A percentile compares a stretch with the other conserved stretches of the same genome.
These are phyloP conservation scores for Cylindrodendrum hubeiense DNA, from an alignment of 2,329 filamentous ascomycete species.

Conservation along the genomic window DNA sequence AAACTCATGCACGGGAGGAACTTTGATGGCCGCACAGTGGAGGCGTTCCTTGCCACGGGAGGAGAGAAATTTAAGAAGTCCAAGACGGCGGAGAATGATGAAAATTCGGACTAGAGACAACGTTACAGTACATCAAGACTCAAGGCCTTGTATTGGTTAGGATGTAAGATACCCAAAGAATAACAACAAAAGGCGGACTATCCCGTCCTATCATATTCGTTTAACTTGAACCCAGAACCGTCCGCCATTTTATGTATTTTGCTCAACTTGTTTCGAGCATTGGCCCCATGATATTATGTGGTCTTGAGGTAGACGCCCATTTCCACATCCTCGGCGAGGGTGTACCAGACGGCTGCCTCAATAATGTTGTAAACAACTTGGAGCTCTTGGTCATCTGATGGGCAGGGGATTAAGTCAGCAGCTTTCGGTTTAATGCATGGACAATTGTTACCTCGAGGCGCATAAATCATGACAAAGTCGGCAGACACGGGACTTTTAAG, in stretches of 20 bases:
- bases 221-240: neutral
- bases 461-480: constrained; percentile 87
- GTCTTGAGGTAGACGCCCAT: constrained; percentile 41
- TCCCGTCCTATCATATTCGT: neutral
- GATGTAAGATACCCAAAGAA: constrained; percentile 45
- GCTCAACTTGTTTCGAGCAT: neutral
- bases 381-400: constrained; percentile 72
- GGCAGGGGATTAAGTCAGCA: constrained; percentile 9
- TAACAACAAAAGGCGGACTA: constrained; percentile 19
- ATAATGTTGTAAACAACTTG: constrained; percentile 77
- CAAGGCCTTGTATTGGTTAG: constrained; percentile 26
- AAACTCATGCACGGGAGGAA: constrained; percentile 82
- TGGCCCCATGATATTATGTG: constrained; percentile 8
- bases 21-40: constrained; percentile 79
- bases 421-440: neutral
- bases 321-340: constrained; percentile 59
- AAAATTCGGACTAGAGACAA: constrained; percentile 47
- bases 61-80: constrained; percentile 80
- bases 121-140: constrained; percentile 12
- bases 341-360: constrained; percentile 79
- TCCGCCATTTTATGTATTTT: neutral
- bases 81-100: constrained; percentile 65
- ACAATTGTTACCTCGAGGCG: constrained; percentile 68
- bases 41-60: constrained; percentile 78
- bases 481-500: constrained; percentile 74